Conservation (phyloP, 2,329 filamentous ascomycete species). For the Fusarium compactum region DNA sequence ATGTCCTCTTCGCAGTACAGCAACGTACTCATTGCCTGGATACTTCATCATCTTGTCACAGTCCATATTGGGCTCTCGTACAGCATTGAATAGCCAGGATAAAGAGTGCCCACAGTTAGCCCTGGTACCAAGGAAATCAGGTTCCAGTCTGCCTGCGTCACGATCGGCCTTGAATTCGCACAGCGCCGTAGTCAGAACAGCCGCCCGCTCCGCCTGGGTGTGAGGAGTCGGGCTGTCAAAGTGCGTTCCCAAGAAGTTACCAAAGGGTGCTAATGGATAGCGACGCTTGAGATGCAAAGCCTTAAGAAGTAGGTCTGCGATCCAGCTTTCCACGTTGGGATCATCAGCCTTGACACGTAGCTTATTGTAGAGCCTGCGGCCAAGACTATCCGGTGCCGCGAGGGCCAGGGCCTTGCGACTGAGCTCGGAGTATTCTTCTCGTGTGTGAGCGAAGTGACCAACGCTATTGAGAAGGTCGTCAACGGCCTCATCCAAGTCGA, state of each 20-base stretch:
- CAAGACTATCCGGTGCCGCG: neutral
- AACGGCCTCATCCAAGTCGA: constrained; percentile 7
- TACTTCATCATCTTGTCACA: constrained; percentile 23
- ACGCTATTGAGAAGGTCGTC: constrained; percentile 6
- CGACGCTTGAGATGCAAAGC: constrained; percentile 9
- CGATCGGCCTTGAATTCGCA: constrained; percentile 9
- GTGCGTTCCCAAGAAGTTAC: constrained; percentile 8
- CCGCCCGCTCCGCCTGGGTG: constrained; percentile 4
- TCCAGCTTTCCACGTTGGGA: constrained; percentile 13
- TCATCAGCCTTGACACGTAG: constrained; percentile 6
- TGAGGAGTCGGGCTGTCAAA: neutral
- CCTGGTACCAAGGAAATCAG: constrained; percentile 1
- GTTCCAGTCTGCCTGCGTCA: neutral
- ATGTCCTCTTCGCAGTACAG: constrained; percentile 5
- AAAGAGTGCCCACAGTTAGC: constrained; percentile 8
- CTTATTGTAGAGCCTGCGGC: constrained; percentile 8
- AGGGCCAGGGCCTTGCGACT: constrained; percentile 10
- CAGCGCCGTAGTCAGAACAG: constrained; percentile 1
- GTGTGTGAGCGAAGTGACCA: constrained; percentile 9
- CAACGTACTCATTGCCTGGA: neutral
- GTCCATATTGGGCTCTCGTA: constrained; percentile 6
- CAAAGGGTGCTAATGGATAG: constrained; percentile 10
- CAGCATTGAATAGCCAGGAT: constrained; percentile 11
- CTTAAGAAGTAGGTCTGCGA: constrained; percentile 7
- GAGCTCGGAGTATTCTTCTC: constrained; percentile 6